phyloP scores from a whole-genome alignment of 208 protist species.

The Acanthamoeba royreba region DNA sequence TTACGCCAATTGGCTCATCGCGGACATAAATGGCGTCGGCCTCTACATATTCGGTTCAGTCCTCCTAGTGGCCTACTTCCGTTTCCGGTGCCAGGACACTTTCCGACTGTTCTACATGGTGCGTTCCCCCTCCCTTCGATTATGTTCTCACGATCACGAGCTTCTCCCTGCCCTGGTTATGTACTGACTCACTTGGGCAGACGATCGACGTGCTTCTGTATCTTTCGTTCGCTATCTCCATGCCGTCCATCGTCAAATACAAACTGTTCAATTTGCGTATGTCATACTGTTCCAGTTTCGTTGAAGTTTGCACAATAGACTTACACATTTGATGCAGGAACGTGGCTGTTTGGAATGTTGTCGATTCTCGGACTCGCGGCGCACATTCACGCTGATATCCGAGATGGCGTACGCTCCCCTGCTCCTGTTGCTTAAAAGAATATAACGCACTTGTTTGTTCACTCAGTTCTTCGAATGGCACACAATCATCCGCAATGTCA shows the following conservation, averaged over 20 bases:
- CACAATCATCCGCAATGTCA: neutral
- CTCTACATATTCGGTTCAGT: neutral
- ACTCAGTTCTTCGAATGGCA: neutral
- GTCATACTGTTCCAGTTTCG: too few relatives aligned
- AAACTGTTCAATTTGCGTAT: conserved; percentile 28
- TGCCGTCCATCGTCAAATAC: conserved; percentile 24
- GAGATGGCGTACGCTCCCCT: neutral
- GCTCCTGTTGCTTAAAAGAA: neutral
- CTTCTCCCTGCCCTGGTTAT: neutral
- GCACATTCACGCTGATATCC: neutral
- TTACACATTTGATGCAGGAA: too few relatives aligned
- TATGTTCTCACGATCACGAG: neutral
- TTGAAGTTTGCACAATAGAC: too few relatives aligned
- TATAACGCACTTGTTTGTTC: too few relatives aligned
- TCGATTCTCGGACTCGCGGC: neutral
- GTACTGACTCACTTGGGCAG: neutral
- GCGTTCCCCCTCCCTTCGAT: neutral
- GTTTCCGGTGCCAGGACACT: neutral
- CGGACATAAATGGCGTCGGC: conserved; percentile 33
- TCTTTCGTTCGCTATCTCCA: neutral
- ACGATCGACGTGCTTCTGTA: neutral
- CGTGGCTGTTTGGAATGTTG: neutral
- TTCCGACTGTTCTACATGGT: neutral
- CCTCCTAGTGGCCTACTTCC: neutral
- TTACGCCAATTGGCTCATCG: conserved; percentile 7